These are phyloP conservation scores for Boletus smithii DNA, from an alignment of 1,284 basidiomycete genomes.

Conservation along the genomic window DNA sequence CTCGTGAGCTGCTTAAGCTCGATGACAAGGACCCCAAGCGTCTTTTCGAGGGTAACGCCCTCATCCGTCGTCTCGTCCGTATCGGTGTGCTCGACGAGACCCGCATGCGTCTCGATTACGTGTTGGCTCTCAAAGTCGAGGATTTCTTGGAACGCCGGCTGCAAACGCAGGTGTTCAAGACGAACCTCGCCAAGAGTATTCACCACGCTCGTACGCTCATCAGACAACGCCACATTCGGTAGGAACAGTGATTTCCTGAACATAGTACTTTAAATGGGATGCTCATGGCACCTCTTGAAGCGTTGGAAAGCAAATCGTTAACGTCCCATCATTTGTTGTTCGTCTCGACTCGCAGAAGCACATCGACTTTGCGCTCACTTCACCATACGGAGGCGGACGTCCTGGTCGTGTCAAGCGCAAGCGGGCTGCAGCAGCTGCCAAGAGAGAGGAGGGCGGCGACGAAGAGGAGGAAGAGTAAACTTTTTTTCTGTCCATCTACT, in stretches of 20 bases:
- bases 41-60: conserved; percentile 99
- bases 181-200: conserved; percentile 95
- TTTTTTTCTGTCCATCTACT: conserved; percentile 17
- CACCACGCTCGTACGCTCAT: conserved; percentile 99
- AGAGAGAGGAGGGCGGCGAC: conserved; percentile 86
- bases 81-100: conserved; percentile 99
- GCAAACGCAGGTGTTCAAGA: conserved; percentile 99
- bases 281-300: conserved; percentile 37
- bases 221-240: conserved; percentile 95
- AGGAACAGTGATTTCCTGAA: conserved; percentile 24
- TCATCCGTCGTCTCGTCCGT: conserved; percentile 98
- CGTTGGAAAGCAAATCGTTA: conserved; percentile 99
- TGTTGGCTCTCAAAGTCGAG: conserved; percentile 97
- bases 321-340: conserved; percentile 98
- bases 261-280: background rate
- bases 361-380: conserved; percentile 98
- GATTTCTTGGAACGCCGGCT: conserved; percentile 99
- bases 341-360: conserved; percentile 97
- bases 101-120: conserved; percentile 99
- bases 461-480: conserved; percentile 87
- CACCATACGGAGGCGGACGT: conserved; percentile 96
- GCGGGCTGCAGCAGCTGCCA: conserved; percentile 91
- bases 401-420: conserved; percentile 99
- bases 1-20: conserved; percentile 99
- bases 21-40: conserved; percentile 99